Percentiles rank a stretch among this genome's conserved stretches.
These are phyloP conservation scores for Orobanche coerulescens DNA, from an alignment of 257 asterid genomes.

Conservation along the genomic window DNA sequence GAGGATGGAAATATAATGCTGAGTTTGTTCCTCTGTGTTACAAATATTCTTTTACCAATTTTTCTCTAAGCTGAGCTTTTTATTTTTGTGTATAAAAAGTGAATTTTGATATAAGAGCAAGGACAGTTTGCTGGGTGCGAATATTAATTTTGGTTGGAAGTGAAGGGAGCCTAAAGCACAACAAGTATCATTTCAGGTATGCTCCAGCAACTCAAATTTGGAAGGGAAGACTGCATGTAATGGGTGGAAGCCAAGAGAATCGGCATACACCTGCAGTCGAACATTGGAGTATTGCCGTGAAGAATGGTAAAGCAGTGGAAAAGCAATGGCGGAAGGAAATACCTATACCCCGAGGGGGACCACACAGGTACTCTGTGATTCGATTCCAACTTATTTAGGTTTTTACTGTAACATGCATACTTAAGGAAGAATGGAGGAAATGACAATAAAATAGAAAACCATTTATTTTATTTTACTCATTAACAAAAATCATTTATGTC, in stretches of 20 bases:
- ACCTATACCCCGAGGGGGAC: conserved; percentile 76
- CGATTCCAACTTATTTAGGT: not conserved
- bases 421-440: not conserved
- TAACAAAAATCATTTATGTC: no score
- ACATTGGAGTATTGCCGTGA: conserved; percentile 70
- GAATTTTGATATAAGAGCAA: no score
- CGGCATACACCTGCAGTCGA: conserved; percentile 64
- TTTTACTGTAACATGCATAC: not conserved
- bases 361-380: conserved; percentile 50
- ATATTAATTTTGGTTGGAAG: not conserved
- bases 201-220: conserved; percentile 81
- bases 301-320: conserved; percentile 57
- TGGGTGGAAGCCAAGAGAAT: conserved; percentile 82
- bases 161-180: not conserved
- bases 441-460: not conserved
- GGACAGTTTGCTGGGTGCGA: no score
- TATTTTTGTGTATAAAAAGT: no score
- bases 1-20: no score
- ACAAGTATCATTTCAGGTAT: conserved; percentile 39
- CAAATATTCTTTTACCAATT: not conserved
- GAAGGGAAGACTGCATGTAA: conserved; percentile 73
- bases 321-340: conserved; percentile 50
- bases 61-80: no score
- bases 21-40: no score
- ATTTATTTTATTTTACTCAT: not conserved